Evolutionary conservation across 2,329 filamentous ascomycete genomes (phyloP).

Genomic region (Juglanconis oblonga): DNA sequence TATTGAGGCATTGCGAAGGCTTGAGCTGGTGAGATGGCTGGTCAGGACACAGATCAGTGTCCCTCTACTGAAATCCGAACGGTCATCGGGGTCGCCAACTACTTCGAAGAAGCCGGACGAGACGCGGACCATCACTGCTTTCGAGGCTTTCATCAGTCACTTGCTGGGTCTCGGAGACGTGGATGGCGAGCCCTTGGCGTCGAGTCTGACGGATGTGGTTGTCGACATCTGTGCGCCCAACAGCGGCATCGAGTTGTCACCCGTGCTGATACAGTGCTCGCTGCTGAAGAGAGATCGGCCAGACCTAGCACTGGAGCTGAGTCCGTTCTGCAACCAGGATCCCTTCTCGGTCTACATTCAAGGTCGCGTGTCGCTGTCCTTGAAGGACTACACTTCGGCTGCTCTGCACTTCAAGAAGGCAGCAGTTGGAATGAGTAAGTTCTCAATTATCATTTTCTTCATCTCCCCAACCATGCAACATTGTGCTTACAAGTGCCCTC

Average conservation of each 20-base stretch:
- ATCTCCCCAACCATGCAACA: background rate
- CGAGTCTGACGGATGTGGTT: conserved; percentile 64
- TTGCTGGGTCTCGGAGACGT: conserved; percentile 64
- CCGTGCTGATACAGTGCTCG: conserved; percentile 60
- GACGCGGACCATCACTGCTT: conserved; percentile 50
- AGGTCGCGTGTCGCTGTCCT: conserved; percentile 72
- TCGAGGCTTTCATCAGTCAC: conserved; percentile 60
- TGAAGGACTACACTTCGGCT: conserved; percentile 71
- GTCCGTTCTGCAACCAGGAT: conserved; percentile 53
- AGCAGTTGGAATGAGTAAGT: conserved; percentile 77
- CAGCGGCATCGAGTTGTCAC: conserved; percentile 63
- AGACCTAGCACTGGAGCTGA: conserved; percentile 57
- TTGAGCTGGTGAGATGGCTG: conserved; percentile 73
- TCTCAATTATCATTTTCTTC: background rate
- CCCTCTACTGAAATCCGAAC: conserved; percentile 41
- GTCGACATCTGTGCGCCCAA: conserved; percentile 62
- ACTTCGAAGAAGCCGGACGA: conserved; percentile 43
- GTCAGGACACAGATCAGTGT: conserved; percentile 55
- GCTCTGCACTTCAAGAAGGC: conserved; percentile 77
- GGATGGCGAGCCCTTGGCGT: conserved; percentile 49
- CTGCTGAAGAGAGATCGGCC: conserved; percentile 57
- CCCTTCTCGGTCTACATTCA: conserved; percentile 77
- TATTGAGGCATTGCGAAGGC: conserved; percentile 66
- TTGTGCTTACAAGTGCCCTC: conserved; percentile 25
- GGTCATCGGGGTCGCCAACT: conserved; percentile 28